Percentiles rank a stretch among this genome's conserved stretches.
Conservation (phyloP, 2,329 filamentous ascomycete genomes). For the Exophiala xenobiotica region DNA sequence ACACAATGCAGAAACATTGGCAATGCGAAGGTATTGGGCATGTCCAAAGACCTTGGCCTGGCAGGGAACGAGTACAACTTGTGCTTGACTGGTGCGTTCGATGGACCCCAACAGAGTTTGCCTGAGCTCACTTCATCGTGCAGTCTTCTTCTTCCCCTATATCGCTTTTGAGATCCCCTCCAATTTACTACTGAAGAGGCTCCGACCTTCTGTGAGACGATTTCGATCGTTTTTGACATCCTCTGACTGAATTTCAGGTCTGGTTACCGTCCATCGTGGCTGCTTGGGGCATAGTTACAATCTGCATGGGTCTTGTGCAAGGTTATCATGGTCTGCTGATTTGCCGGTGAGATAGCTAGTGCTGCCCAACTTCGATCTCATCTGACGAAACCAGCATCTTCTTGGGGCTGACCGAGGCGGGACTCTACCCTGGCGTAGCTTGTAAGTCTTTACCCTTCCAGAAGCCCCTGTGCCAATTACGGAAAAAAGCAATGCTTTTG, state of each 20-base stretch:
- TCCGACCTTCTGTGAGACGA: constrained; percentile 19
- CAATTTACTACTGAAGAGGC: constrained; percentile 59
- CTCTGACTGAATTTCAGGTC: too few relatives aligned
- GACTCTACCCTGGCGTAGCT: too few relatives aligned
- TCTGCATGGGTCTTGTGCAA: constrained; percentile 50
- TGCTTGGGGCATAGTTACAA: constrained; percentile 47
- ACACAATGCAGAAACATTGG: background rate
- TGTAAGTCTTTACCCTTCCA: too few relatives aligned
- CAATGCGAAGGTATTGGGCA: background rate
- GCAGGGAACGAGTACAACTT: background rate
- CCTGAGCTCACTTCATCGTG: too few relatives aligned
- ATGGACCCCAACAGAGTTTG: too few relatives aligned
- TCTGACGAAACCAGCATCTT: background rate
- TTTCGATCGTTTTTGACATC: too few relatives aligned
- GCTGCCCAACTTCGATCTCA: background rate
- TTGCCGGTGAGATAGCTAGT: background rate
- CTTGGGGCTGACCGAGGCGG: too few relatives aligned
- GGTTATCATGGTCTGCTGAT: constrained; percentile 31
- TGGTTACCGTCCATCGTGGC: constrained; percentile 37
- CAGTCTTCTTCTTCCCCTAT: constrained; percentile 51
- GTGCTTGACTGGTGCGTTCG: background rate
- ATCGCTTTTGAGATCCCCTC: constrained; percentile 60
- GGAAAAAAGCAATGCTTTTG: too few relatives aligned
- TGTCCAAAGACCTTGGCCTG: background rate
- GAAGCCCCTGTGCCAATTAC: too few relatives aligned